Evolutionary conservation across 2,329 filamentous ascomycete species (phyloP).

Genomic region (Zymoseptoria brevis): DNA sequence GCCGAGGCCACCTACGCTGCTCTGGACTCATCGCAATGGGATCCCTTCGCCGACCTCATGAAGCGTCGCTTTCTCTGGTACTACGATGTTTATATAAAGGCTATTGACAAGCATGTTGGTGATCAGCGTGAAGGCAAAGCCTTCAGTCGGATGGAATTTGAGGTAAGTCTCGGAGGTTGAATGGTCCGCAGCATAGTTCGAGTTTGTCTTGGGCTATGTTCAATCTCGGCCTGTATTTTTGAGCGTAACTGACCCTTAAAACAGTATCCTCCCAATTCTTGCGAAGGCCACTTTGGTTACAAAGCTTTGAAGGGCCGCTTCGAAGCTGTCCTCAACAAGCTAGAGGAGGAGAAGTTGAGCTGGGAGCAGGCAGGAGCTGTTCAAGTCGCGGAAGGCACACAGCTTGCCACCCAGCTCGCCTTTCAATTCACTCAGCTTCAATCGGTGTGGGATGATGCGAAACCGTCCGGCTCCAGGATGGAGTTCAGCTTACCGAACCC

Average conservation of each 20-base stretch:
- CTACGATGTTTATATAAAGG: constrained; percentile 73
- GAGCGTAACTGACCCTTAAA: neutral
- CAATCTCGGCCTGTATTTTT: too few species aligned
- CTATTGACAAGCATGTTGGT: constrained; percentile 55
- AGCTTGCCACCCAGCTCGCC: constrained; percentile 72
- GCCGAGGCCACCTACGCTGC: constrained; percentile 25
- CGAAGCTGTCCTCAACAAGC: constrained; percentile 55
- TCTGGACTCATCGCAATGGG: constrained; percentile 49
- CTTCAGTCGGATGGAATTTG: constrained; percentile 85
- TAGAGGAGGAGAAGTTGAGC: constrained; percentile 61
- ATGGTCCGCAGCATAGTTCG: too few species aligned
- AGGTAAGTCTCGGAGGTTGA: constrained; percentile 31
- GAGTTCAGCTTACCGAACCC: constrained; percentile 64
- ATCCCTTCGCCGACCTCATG: constrained; percentile 82
- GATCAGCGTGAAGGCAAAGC: constrained; percentile 51
- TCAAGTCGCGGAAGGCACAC: constrained; percentile 57
- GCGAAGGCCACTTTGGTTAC: constrained; percentile 84
- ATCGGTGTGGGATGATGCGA: constrained; percentile 61
- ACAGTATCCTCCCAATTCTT: constrained; percentile 56
- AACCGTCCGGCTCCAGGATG: constrained; percentile 56
- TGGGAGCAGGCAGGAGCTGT: constrained; percentile 66
- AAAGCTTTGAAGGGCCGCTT: constrained; percentile 63
- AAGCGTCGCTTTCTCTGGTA: constrained; percentile 96
- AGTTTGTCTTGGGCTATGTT: too few species aligned
- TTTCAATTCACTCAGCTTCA: constrained; percentile 79